Evolutionary conservation across 352 stramenopile species (phyloP).

Genomic region (Phytophthora melonis): DNA sequence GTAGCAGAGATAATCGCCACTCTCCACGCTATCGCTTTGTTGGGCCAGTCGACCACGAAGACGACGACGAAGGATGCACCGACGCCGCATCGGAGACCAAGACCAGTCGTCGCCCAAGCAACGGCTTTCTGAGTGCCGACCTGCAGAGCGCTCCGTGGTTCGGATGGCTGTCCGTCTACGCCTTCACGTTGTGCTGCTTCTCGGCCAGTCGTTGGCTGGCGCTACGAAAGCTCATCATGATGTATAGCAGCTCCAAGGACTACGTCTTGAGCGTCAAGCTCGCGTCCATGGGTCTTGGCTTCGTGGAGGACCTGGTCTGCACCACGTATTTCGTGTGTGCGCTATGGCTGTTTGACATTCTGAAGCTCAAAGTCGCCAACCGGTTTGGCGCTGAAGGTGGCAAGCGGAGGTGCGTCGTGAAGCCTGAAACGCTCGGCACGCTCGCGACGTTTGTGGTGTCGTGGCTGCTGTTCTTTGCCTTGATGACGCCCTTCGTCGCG

Average conservation of each 20-base stretch:
- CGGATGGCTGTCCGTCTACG: slow-evolving; percentile 31
- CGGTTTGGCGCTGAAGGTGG: too few relatives aligned
- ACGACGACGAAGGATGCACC: not conserved
- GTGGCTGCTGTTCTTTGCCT: slow-evolving; percentile 35
- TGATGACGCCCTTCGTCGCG: slow-evolving; percentile 37
- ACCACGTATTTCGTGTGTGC: too few relatives aligned
- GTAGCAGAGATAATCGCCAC: too few relatives aligned
- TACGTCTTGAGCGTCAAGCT: slow-evolving; percentile 8
- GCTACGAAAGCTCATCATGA: slow-evolving; percentile 14
- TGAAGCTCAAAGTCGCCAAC: too few relatives aligned
- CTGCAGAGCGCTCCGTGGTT: slow-evolving; percentile 3
- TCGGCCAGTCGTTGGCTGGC: slow-evolving; percentile 15
- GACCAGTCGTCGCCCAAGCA: not conserved
- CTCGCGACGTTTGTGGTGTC: slow-evolving; percentile 19
- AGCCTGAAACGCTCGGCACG: too few relatives aligned
- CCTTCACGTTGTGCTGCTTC: slow-evolving; percentile 26
- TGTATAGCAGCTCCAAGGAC: slow-evolving; percentile 23
- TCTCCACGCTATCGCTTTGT: slow-evolving; percentile 6
- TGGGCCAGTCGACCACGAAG: too few relatives aligned
- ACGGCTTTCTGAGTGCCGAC: not conserved
- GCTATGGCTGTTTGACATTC: too few relatives aligned
- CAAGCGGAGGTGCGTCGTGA: too few relatives aligned
- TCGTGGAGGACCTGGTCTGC: too few relatives aligned
- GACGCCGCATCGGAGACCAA: slow-evolving; percentile 3
- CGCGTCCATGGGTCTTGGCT: too few relatives aligned